A percentile compares a stretch with the other conserved stretches of the same genome.
phyloP scores from a whole-genome alignment of 2,329 filamentous ascomycete species.

The Ophiostoma ulmi region DNA sequence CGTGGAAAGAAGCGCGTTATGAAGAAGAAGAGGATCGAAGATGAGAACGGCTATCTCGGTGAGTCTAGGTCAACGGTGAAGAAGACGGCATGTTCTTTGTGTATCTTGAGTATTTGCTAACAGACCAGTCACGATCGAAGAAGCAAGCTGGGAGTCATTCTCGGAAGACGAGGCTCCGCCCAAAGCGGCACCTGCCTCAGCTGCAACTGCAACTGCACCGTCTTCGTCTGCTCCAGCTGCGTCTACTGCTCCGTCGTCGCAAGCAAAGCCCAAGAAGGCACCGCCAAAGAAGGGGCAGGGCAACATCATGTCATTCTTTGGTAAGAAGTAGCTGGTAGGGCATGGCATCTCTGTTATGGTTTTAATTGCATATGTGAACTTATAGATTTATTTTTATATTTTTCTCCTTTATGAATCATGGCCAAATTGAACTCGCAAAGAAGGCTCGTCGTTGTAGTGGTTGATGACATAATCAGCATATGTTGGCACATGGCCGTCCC shows the following conservation, averaged over 20 bases:
- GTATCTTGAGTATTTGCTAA: neutral
- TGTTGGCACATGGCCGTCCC: neutral
- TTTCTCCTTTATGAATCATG: neutral
- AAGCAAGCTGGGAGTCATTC: constrained; percentile 83
- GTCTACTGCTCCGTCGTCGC: constrained; percentile 38
- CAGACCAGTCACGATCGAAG: constrained; percentile 71
- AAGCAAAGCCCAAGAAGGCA: constrained; percentile 50
- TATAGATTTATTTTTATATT: neutral
- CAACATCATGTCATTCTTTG: constrained; percentile 89
- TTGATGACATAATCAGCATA: neutral
- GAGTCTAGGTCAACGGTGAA: constrained; percentile 34
- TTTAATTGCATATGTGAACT: neutral
- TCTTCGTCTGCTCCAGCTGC: constrained; percentile 31
- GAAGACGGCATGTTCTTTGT: neutral
- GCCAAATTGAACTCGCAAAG: neutral
- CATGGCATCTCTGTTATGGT: neutral
- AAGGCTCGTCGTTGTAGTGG: no score
- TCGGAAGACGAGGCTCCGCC: constrained; percentile 74
- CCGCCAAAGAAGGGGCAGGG: constrained; percentile 61
- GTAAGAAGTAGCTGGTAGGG: constrained; percentile 57
- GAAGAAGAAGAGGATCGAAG: constrained; percentile 81
- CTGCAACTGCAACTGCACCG: neutral
- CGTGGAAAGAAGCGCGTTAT: constrained; percentile 74
- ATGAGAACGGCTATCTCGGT: constrained; percentile 88
- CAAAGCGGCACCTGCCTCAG: constrained; percentile 39